Evolutionary conservation across 2,329 filamentous ascomycete genomes (phyloP).

Genomic region (Colletotrichum brevisporum): DNA sequence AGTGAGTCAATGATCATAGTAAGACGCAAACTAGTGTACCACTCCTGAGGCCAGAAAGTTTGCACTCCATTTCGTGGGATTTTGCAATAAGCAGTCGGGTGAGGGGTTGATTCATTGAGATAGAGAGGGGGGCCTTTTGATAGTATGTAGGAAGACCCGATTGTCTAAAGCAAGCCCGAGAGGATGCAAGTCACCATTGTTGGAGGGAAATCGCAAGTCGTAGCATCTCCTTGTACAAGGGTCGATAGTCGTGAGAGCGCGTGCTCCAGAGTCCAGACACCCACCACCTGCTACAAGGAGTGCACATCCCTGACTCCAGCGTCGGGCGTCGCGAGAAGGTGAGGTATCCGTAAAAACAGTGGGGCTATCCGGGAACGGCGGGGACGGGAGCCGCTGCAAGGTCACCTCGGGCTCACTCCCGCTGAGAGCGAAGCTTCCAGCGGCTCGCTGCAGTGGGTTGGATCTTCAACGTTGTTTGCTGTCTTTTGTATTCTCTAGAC

Average conservation of each 20-base stretch:
- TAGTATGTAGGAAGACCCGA: too few species aligned
- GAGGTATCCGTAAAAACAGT: constrained; percentile 10
- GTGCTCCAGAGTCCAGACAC: not conserved
- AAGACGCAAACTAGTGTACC: not conserved
- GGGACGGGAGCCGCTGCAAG: constrained; percentile 32
- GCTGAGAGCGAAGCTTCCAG: constrained; percentile 17
- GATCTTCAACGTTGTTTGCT: constrained; percentile 10
- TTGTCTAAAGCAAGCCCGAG: too few species aligned
- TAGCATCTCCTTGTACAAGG: constrained; percentile 16
- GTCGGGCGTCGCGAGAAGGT: not conserved
- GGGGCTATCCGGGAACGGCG: constrained; percentile 21
- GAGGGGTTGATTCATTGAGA: too few species aligned
- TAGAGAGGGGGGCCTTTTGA: too few species aligned
- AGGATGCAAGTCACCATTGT: too few species aligned
- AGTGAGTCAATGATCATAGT: too few species aligned
- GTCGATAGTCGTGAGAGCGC: not conserved
- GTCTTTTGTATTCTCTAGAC: not conserved
- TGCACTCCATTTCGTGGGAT: too few species aligned
- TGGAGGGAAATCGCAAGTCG: not conserved
- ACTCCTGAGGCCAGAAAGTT: too few species aligned
- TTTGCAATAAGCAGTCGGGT: too few species aligned
- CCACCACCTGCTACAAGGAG: constrained; percentile 11
- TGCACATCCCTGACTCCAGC: constrained; percentile 27
- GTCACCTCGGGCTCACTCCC: not conserved
- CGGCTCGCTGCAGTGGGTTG: constrained; percentile 11